Evolutionary conservation across 1,284 basidiomycete genomes (phyloP), one percentile per base, ranked within the genome.

Genomic region (Laetiporus sulphureus): DNA sequence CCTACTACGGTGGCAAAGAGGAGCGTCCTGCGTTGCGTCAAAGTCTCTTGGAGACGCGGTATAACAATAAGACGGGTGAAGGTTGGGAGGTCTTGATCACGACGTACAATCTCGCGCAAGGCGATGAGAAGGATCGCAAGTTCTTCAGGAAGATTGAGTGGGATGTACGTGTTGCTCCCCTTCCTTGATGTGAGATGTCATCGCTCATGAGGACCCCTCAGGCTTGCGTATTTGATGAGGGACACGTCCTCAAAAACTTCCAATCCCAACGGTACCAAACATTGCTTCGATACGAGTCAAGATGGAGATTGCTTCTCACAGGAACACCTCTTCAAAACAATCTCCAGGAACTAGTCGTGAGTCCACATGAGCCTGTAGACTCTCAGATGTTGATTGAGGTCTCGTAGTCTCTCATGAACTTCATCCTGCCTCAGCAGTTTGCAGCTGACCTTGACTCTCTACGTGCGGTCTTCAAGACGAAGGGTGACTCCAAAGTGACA

Each of bases 391-490:
- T 31, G n/a, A 32, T 36, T n/a, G 2, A 23, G 10, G 22, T 21
- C 20, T 6, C 25, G 2, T 55, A 95, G 91, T 99, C 96, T 10
- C 70, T 99, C 50, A 87, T 99, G 70, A 97, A 96, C 65, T 99
- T 99, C 67, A 99, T 99, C 59, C 75, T 98, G 45, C 93, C 93
- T 4, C 78, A 90, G 42, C 83, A 92, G 55, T 96, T 99, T 60
- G 77, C 76, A 19, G 81, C 81, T 27, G 79, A 77, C 0, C 63
- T 85, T 54, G 83, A 83, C 24, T 81, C 85, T 5, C 70, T 99
- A 5, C 81, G 91, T 11, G 88, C 92, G 11, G 96, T 99, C 53
- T 99, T 99, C 79, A 99, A 98, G 65, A 90, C 91, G 29, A 92
- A 91, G 54, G 83, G 88, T 4, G 88, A 91, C 54, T 83, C 85